A percentile compares a stretch with the other conserved stretches of the same genome.
These are phyloP conservation scores for Nigrospora oryzae DNA, from an alignment of 2,329 filamentous ascomycete species.

Conservation along the genomic window DNA sequence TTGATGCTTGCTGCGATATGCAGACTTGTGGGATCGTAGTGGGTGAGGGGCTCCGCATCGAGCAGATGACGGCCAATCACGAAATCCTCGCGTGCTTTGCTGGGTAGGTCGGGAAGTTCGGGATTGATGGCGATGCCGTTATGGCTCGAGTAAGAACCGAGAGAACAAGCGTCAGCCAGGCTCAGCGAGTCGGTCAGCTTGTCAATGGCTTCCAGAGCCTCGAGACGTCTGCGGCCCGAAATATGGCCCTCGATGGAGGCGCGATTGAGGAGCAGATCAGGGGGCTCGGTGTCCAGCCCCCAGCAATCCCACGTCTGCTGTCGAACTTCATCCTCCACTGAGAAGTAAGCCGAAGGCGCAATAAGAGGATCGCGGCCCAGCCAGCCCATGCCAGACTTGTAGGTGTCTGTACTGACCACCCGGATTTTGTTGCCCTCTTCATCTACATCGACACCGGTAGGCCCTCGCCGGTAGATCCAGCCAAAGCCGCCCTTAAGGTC, in stretches of 20 bases:
- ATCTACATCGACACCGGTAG: slow-evolving; percentile 61
- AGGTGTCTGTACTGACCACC: slow-evolving; percentile 76
- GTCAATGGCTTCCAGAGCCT: slow-evolving; percentile 41
- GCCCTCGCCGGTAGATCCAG: slow-evolving; percentile 80
- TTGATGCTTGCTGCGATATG: slow-evolving; percentile 24
- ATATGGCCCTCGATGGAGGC: slow-evolving; percentile 25
- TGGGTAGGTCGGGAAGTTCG: slow-evolving; percentile 47
- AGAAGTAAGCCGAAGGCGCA: slow-evolving; percentile 24
- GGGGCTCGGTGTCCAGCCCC: slow-evolving; percentile 54
- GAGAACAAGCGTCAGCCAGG: slow-evolving; percentile 53
- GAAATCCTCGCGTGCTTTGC: slow-evolving; percentile 40
- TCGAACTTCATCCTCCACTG: slow-evolving; percentile 53
- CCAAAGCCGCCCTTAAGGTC: slow-evolving; percentile 81
- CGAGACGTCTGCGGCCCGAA: slow-evolving; percentile 13
- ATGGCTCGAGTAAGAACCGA: slow-evolving; percentile 32
- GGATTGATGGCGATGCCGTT: slow-evolving; percentile 46
- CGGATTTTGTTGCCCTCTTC: slow-evolving; percentile 59
- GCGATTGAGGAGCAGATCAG: slow-evolving; percentile 34
- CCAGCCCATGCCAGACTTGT: slow-evolving; percentile 70
- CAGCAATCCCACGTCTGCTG: slow-evolving; percentile 61
- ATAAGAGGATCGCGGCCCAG: slow-evolving; percentile 52
- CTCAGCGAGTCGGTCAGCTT: slow-evolving; percentile 53
- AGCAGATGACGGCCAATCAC: slow-evolving; percentile 38
- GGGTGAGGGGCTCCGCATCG: slow-evolving; percentile 29
- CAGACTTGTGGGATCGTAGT: slow-evolving; percentile 20